Conservation (phyloP, 306 rosid species). For the Glycine soja region DNA sequence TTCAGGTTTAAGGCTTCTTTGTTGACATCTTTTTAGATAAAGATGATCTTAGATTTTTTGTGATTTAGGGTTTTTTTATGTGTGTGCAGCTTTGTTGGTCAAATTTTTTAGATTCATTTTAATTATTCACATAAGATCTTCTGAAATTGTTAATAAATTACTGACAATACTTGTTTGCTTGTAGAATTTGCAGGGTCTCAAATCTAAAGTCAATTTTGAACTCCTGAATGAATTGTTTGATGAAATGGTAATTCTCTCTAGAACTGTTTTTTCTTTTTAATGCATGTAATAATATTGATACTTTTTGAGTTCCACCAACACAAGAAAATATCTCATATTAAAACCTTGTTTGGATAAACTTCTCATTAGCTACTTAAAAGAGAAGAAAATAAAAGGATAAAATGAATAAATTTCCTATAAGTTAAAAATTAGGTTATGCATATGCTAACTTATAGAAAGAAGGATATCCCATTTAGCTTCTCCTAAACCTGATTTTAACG, state of each 20-base stretch:
- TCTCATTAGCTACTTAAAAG: neutral
- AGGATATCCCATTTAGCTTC: neutral
- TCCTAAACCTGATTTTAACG: neutral
- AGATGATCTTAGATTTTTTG: too few relatives aligned
- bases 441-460: neutral
- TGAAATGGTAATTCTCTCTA: slow-evolving; percentile 54
- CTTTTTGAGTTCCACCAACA: neutral
- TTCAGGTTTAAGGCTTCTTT: slow-evolving; percentile 10
- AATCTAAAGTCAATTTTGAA: slow-evolving; percentile 72
- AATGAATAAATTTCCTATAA: neutral
- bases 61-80: too few relatives aligned
- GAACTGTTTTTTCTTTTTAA: slow-evolving; percentile 37
- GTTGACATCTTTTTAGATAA: too few relatives aligned
- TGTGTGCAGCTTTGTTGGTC: too few relatives aligned
- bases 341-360: neutral
- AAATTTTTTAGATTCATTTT: slow-evolving; percentile 15
- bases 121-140: slow-evolving; percentile 12
- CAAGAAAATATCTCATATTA: neutral
- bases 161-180: slow-evolving; percentile 36
- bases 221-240: slow-evolving; percentile 60
- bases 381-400: neutral
- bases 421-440: neutral
- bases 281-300: neutral
- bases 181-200: slow-evolving; percentile 63
- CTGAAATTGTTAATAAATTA: slow-evolving; percentile 22